Evolutionary conservation across 1,139 yeast species (phyloP).

Genomic region (Geotrichum reessii): DNA sequence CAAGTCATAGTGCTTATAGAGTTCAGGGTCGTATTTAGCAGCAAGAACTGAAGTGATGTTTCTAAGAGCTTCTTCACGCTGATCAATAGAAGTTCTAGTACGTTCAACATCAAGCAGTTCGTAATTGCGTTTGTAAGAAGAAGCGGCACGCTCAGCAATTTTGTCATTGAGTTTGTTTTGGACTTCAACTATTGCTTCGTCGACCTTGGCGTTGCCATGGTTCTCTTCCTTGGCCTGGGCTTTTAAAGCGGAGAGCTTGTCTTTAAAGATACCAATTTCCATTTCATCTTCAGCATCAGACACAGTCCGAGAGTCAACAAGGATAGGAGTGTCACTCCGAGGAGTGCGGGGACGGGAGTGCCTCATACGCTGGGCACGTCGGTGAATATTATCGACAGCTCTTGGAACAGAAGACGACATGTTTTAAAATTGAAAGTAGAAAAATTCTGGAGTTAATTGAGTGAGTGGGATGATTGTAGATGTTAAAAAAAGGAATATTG

Average conservation of each 20-base stretch:
- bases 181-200: conserved; percentile 6
- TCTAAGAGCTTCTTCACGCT: conserved; percentile 34
- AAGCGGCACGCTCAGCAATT: conserved; percentile 3
- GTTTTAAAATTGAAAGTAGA: not conserved
- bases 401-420: conserved; percentile 2
- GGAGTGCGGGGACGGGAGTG: not conserved
- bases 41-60: conserved; percentile 28
- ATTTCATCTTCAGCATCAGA: conserved; percentile 16
- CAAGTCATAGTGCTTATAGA: conserved; percentile 24
- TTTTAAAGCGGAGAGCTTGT: conserved; percentile 11
- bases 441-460: not conserved
- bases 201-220: conserved; percentile 10
- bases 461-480: not conserved
- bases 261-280: conserved; percentile 12
- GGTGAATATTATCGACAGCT: not conserved
- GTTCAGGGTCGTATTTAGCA: conserved; percentile 33
- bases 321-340: conserved; percentile 1
- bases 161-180: conserved; percentile 10
- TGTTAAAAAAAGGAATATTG: not conserved
- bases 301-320: conserved; percentile 5
- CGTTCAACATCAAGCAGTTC: conserved; percentile 32
- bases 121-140: conserved; percentile 25
- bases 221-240: conserved; percentile 12
- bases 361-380: not conserved
- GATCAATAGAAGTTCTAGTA: conserved; percentile 31